Base-by-base conservation (phyloP, 169 alveolate species). In the Perkinsus marinus region DNA sequence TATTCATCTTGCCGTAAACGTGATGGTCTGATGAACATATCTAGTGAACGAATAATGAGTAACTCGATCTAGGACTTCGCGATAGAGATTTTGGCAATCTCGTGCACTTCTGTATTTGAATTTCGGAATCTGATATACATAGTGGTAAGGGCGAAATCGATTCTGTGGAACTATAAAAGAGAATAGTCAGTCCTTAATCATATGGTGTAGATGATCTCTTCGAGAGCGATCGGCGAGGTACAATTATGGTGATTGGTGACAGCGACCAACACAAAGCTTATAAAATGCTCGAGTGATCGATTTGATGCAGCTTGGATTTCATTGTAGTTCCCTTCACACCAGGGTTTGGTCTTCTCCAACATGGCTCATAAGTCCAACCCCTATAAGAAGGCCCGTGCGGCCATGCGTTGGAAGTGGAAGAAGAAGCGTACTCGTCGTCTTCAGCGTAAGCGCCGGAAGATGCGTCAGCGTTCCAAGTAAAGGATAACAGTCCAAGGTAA, bases 381-480 rank as follows among this genome's bases (percentile, higher is more conserved):
- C 68, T 90, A 90, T 47, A 90, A 90, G 91, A 90, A 90, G 57
- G 91, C 91, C 79, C 91, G 91, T 26, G 43, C 91, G 41, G 91
- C 91, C 43, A 39, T 90, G 69, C 91, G 91, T 47, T 90, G 91
- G 91, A 90, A 90, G 98, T 96, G 98, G 98, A 96, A 96, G 96
- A 96, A 96, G 96, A 96, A 96, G 97, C 95, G 98, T 94, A 96
- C 98, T 37, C 96, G 97, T 68, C 97, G 98, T 93, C 95, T 96
- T 90, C 98, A 96, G 93, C 94, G 97, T 68, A 96, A 96, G 94
- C 95, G 98, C 91, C 95, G 98, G 93, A 96, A 96, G 95, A 96
- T 96, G 98, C 93, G 98, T 93, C 98, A 96, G 91, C 94, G 98
- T 90, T 96, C 97, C 90, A 95, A 97, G 93, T 96, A 91, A 95